These are phyloP conservation scores for Ganoderma multipileum DNA, from an alignment of 1,284 basidiomycete genomes.

Conservation along the genomic window DNA sequence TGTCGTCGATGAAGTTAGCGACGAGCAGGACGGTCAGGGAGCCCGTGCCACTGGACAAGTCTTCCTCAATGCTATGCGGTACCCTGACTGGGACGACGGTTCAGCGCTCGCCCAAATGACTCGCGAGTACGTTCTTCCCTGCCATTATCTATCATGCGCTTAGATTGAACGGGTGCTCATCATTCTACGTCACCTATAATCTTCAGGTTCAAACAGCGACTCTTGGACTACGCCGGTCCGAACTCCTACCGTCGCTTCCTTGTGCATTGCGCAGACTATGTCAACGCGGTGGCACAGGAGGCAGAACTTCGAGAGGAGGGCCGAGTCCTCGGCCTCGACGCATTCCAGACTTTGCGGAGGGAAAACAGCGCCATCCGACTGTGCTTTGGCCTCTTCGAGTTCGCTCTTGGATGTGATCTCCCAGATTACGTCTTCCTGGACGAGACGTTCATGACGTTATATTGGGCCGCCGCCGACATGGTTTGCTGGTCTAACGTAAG, in stretches of 20 bases:
- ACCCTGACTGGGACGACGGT: conserved; percentile 44
- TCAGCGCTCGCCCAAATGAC: conserved; percentile 45
- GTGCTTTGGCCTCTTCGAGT: conserved; percentile 49
- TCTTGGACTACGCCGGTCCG: conserved; percentile 51
- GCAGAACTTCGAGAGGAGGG: conserved; percentile 44
- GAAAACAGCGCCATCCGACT: conserved; percentile 49
- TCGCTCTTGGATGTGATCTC: conserved; percentile 46
- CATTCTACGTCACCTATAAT: not conserved
- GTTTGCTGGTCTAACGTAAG: conserved; percentile 52
- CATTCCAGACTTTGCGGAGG: conserved; percentile 45
- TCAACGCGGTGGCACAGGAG: conserved; percentile 45
- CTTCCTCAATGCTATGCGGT: conserved; percentile 47
- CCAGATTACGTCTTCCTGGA: conserved; percentile 48
- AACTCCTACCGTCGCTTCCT: conserved; percentile 48
- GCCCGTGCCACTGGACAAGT: conserved; percentile 60
- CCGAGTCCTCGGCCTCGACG: conserved; percentile 40
- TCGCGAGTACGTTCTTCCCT: conserved; percentile 38
- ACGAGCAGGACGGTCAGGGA: conserved; percentile 64
- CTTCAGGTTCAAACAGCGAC: conserved; percentile 58
- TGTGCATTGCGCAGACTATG: conserved; percentile 42
- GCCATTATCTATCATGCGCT: not conserved
- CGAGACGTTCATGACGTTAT: conserved; percentile 41
- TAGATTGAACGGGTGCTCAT: conserved; percentile 6
- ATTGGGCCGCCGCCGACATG: conserved; percentile 49
- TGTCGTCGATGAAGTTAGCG: conserved; percentile 73